Percentiles rank a stretch among this genome's conserved stretches.
Conservation (phyloP, 768 basidiomycete genomes). For the Mycena filopes region DNA sequence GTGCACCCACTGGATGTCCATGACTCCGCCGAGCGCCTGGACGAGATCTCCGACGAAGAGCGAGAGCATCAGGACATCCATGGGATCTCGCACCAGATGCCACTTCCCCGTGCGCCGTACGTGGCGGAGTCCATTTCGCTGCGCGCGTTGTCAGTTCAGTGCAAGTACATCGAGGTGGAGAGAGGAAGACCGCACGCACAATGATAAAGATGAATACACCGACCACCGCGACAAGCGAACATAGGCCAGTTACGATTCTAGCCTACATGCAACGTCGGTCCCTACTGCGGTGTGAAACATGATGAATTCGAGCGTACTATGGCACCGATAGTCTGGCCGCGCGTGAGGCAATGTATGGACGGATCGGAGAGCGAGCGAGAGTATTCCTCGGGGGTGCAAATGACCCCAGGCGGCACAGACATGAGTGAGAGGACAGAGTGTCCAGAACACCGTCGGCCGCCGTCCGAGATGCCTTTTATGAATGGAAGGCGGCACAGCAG, state of each 20-base stretch:
- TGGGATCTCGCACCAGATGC: slow-evolving; percentile 46
- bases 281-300: neutral
- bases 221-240: slow-evolving; percentile 45
- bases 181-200: slow-evolving; percentile 33
- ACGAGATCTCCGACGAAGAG: slow-evolving; percentile 46
- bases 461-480: too few relatives aligned
- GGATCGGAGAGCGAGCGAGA: slow-evolving; percentile 26
- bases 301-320: slow-evolving; percentile 37
- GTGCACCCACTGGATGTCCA: slow-evolving; percentile 50
- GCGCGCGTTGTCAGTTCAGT: neutral
- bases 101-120: slow-evolving; percentile 35
- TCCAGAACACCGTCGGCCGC: too few relatives aligned
- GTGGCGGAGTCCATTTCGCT: slow-evolving; percentile 44
- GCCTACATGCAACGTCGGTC: slow-evolving; percentile 35
- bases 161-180: too few relatives aligned
- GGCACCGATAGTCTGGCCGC: slow-evolving; percentile 48
- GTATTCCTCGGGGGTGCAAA: slow-evolving; percentile 37
- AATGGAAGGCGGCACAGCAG: too few relatives aligned
- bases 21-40: slow-evolving; percentile 49
- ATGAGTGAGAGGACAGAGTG: neutral
- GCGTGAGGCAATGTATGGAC: slow-evolving; percentile 43
- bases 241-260: slow-evolving; percentile 44
- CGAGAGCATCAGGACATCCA: slow-evolving; percentile 52
- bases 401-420: slow-evolving; percentile 25
- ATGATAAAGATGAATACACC: slow-evolving; percentile 45